A percentile compares a stretch with the other conserved stretches of the same genome.
phyloP scores from a whole-genome alignment of 306 rosid species.

The Quercus parvula region DNA sequence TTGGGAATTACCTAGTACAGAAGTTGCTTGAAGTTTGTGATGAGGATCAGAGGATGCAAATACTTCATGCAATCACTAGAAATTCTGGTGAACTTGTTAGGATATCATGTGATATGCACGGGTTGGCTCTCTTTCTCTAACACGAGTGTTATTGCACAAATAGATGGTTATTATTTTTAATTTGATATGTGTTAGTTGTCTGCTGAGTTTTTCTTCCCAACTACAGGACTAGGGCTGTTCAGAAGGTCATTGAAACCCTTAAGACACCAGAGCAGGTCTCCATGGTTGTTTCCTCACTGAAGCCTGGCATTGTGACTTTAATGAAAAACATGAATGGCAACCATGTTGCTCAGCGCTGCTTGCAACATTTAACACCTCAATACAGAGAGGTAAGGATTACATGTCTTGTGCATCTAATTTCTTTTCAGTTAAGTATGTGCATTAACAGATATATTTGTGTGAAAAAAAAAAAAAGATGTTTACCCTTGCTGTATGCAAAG shows the following conservation, averaged over 20 bases:
- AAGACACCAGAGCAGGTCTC: slow-evolving; percentile 41
- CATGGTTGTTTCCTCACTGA: slow-evolving; percentile 46
- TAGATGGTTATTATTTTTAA: background rate
- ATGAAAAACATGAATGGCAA: slow-evolving; percentile 53
- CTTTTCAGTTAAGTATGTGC: background rate
- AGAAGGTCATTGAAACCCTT: slow-evolving; percentile 62
- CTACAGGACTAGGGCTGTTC: slow-evolving; percentile 60
- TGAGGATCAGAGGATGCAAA: slow-evolving; percentile 43
- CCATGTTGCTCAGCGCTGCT: slow-evolving; percentile 60
- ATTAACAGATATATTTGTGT: background rate
- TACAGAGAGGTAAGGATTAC: slow-evolving; percentile 36
- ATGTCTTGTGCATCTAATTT: background rate
- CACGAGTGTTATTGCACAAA: background rate
- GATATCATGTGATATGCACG: slow-evolving; percentile 59
- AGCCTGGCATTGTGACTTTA: slow-evolving; percentile 38
- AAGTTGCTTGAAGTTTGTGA: slow-evolving; percentile 64
- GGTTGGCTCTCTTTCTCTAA: slow-evolving; percentile 30
- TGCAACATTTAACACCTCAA: slow-evolving; percentile 39
- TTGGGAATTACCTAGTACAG: slow-evolving; percentile 61
- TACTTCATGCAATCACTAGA: slow-evolving; percentile 35
- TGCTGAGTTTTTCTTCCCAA: slow-evolving; percentile 13
- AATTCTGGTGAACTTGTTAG: slow-evolving; percentile 38
- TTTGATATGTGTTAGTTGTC: background rate
- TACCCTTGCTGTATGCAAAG: background rate
- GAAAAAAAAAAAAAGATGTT: background rate